Evolutionary conservation across 345 rosid species (phyloP), one percentile per base, ranked within the genome.

Genomic region (Mallotus nudiflorus): DNA sequence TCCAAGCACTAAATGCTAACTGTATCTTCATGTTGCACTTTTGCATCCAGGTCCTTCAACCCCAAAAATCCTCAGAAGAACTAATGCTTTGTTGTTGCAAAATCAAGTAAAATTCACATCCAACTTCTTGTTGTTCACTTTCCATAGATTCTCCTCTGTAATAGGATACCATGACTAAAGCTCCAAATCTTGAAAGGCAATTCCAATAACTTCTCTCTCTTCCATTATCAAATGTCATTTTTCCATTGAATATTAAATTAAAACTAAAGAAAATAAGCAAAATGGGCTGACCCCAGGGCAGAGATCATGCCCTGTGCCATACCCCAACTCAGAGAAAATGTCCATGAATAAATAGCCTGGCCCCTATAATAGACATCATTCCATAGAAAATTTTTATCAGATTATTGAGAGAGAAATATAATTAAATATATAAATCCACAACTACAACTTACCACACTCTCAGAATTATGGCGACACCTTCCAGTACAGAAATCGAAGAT

Each of bases 401-500:
- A 28, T 3, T 22, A 40, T 61, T 58, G 28, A 54, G 50, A 77
- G 40, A 66, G 57, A 28, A 68, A 24, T 42, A 40, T 27, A n/a
- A 65, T 19, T 25, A 56, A 31, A 29, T 29, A 57, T 2, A 39
- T 8, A 42, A 35, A 68, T 49, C 49, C n/a, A 73, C 48, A 64
- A 66, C 19, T 20, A 66, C 69, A 19, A 22, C 83, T 75, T 83
- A 93, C 99, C 89, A 95, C 97, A 62, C 99, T 92, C 72, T 89
- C 96, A 50, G 97, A 91, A 65, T 84, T 92, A 76, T 95, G 99
- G 16, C 97, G 93, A 67, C 99, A 95, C 76, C 97, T 92, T 75
- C 97, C 97, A 67, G 97, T 78, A 82, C 97, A 95, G 77, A 85
- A 95, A 73, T 92, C 93, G 80, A 95, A 95, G n/a, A 90, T 89